Base-by-base conservation (phyloP, 2,329 filamentous ascomycete genomes). In the Didymella glomerata region DNA sequence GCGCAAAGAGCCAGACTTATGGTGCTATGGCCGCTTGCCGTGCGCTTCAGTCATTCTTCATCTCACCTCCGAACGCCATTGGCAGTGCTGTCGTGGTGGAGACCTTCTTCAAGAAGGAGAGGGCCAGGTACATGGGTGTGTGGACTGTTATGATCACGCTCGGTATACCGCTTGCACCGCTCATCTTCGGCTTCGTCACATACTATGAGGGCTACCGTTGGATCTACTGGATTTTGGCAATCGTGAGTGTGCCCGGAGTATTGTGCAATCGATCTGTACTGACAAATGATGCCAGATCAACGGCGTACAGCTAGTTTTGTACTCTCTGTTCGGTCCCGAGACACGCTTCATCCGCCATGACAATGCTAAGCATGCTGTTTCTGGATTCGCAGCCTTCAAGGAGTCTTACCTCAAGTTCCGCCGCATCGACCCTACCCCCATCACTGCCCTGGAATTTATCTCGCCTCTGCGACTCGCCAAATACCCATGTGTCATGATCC, bases 191-290 rank as follows among this genome's bases (percentile, higher is more conserved):
- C 3, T 80, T 80, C 55, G 84, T 86, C 0, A 79, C 82, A 0
- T 75, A 83, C 55, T 78, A 82, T 10, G 80, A 83, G 14, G 81
- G 82, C 0, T 87, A 84, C 54, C 78, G 82, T 16, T 87, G 85
- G 85, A 85, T 86, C 25, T 87, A 84, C 70, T 87, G 82, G 80
- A 79, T 83, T 22, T 73, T 86, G 22, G 83, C 84, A 1, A 86
- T 87, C 40, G 80, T 84, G 62, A 72, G 77, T 40, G 7, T 20
- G n/a, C 5, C 64, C 0, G 13, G 20, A 18, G 34, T 1, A 34
- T 18, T 14, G 32, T 7, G 3, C 25, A 28, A 2, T 22, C n/a
- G 30, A 9, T 5, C n/a, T 5, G 3, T 9, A 11, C 25, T 38
- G 42, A 66, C 32, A 55, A 55, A 16, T 2, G 6, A 16, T 10